A percentile compares a stretch with the other conserved stretches of the same genome.
These are phyloP conservation scores for Quercus glauca DNA, from an alignment of 306 rosid genomes.

Conservation along the genomic window DNA sequence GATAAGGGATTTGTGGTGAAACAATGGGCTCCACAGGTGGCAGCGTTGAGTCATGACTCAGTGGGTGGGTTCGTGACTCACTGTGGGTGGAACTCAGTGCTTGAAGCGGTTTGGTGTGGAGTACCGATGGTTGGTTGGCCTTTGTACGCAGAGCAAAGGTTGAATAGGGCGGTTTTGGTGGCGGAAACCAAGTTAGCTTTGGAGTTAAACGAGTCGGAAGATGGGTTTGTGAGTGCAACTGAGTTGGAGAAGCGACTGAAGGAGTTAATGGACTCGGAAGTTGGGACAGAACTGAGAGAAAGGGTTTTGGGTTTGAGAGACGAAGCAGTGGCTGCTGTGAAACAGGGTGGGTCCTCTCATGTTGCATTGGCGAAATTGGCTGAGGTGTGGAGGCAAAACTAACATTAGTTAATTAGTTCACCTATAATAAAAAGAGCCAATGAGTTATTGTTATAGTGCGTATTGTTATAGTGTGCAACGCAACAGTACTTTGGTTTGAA, in stretches of 20 bases:
- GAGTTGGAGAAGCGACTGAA: conserved; percentile 32
- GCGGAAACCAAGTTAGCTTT: conserved; percentile 12
- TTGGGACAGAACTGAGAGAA: conserved; percentile 22
- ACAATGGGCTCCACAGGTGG: conserved; percentile 16
- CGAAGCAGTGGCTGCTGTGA: conserved; percentile 11
- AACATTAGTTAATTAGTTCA: too few relatives aligned
- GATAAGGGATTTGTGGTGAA: not conserved
- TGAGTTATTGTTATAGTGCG: too few relatives aligned
- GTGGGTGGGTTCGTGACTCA: conserved; percentile 39
- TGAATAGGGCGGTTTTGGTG: conserved; percentile 17
- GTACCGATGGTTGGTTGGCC: conserved; percentile 44
- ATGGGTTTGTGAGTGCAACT: conserved; percentile 21
- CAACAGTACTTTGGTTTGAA: too few relatives aligned
- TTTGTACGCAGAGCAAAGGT: conserved; percentile 33
- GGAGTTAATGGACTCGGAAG: conserved; percentile 29
- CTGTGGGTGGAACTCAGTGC: conserved; percentile 41
- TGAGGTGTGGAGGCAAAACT: not conserved
- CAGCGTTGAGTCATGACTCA: conserved; percentile 14
- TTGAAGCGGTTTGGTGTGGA: conserved; percentile 15
- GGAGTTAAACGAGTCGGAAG: conserved; percentile 7
- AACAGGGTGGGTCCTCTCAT: conserved; percentile 14
- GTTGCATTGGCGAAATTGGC: not conserved
- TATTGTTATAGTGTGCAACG: too few relatives aligned
- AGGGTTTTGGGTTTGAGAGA: not conserved
- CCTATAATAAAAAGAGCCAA: too few relatives aligned